These are phyloP conservation scores for Gastrolobium villosum DNA, from an alignment of 306 rosid genomes.

Conservation along the genomic window DNA sequence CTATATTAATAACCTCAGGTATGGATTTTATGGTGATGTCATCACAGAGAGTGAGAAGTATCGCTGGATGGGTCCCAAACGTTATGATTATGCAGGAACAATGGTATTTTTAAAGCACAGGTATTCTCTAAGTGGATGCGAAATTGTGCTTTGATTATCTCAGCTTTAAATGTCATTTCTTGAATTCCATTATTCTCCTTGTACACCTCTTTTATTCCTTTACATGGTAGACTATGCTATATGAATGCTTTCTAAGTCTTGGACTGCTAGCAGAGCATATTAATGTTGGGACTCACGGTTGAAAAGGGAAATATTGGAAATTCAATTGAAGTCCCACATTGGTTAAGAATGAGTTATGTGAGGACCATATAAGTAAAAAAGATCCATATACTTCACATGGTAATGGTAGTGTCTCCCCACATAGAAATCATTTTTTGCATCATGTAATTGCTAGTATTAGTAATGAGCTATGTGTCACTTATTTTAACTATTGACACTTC, in stretches of 20 bases:
- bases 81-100: constrained; percentile 96
- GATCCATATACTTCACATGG: constrained; percentile 1
- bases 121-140: constrained; percentile 48
- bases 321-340: no score
- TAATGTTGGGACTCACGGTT: no score
- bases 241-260: constrained; percentile 16
- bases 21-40: constrained; percentile 99
- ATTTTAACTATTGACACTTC: constrained; percentile 30
- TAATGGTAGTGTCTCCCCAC: background rate
- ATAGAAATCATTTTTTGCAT: background rate
- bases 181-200: constrained; percentile 20
- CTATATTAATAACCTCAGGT: constrained; percentile 61
- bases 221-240: constrained; percentile 1
- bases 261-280: background rate
- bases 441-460: background rate
- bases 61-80: constrained; percentile 98
- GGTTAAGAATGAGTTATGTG: no score
- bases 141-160: constrained; percentile 11
- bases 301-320: no score
- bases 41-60: constrained; percentile 91
- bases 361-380: no score
- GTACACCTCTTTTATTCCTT: constrained; percentile 5
- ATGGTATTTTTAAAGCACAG: constrained; percentile 86
- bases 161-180: constrained; percentile 25
- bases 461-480: background rate